These are phyloP conservation scores for Paecilomyces sp. DNA, from an alignment of 2,329 filamentous ascomycete species.

Conservation along the genomic window DNA sequence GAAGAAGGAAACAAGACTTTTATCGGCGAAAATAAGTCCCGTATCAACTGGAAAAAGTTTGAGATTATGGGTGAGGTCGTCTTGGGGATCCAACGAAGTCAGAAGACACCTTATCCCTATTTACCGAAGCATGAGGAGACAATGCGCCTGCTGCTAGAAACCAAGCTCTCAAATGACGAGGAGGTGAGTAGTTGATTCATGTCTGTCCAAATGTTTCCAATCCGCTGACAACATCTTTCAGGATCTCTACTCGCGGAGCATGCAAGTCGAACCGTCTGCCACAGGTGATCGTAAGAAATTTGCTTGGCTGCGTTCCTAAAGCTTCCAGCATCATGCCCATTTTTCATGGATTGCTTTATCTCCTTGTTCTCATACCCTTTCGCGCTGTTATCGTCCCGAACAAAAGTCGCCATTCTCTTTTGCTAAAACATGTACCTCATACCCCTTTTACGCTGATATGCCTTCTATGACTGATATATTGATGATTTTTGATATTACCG, in stretches of 20 bases:
- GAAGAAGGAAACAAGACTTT: constrained; percentile 91
- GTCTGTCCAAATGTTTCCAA: background rate
- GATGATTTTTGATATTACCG: background rate
- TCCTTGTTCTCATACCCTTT: background rate
- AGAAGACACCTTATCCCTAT: constrained; percentile 73
- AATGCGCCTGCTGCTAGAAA: constrained; percentile 70
- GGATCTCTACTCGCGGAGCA: constrained; percentile 55
- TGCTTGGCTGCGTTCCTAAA: constrained; percentile 14
- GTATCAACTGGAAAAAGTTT: constrained; percentile 98
- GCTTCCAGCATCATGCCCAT: background rate
- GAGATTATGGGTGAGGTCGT: constrained; percentile 92
- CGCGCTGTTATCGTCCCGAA: background rate
- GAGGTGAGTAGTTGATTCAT: constrained; percentile 56
- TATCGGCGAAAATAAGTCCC: constrained; percentile 61
- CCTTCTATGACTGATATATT: constrained; percentile 19
- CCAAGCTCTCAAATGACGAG: constrained; percentile 74
- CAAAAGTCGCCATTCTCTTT: background rate
- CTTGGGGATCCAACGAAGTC: constrained; percentile 83
- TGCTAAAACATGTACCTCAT: background rate
- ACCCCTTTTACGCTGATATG: constrained; percentile 17
- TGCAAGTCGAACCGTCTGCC: constrained; percentile 44
- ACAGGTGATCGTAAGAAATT: constrained; percentile 36
- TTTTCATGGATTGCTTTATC: background rate
- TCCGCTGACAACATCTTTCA: constrained; percentile 18
- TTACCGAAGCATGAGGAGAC: constrained; percentile 63